phyloP scores from a whole-genome alignment of 2,329 filamentous ascomycete species.

The Colletotrichum sp. region DNA sequence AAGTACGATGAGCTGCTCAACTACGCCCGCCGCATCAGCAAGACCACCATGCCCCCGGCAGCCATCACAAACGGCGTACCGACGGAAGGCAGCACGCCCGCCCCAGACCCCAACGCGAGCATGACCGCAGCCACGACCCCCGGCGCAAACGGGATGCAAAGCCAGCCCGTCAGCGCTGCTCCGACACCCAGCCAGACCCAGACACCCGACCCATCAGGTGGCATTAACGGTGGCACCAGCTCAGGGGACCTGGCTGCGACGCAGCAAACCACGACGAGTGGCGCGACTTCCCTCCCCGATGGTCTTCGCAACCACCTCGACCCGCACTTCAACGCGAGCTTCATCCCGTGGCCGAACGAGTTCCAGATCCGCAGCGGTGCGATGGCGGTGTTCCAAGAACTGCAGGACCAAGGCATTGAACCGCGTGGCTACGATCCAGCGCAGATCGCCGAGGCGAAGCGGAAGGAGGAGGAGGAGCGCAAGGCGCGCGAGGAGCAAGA shows the following conservation, averaged over 20 bases:
- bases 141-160: constrained; percentile 16
- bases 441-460: constrained; percentile 56
- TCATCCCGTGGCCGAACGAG: constrained; percentile 79
- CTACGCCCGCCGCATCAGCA: constrained; percentile 81
- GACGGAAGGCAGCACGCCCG: constrained; percentile 10
- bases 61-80: constrained; percentile 47
- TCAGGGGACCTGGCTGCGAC: constrained; percentile 31
- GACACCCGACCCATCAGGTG: constrained; percentile 20
- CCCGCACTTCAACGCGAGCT: constrained; percentile 61
- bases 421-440: constrained; percentile 64
- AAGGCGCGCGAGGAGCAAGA: constrained; percentile 38
- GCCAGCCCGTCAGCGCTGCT: constrained; percentile 24
- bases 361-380: constrained; percentile 73
- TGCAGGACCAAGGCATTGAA: constrained; percentile 67
- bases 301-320: constrained; percentile 57
- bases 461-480: constrained; percentile 54
- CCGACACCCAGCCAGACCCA: constrained; percentile 27
- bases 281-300: constrained; percentile 50
- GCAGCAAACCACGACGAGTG: constrained; percentile 35
- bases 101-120: constrained; percentile 19
- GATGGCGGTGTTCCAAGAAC: constrained; percentile 66
- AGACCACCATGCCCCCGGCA: constrained; percentile 76
- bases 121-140: constrained; percentile 9
- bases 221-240: constrained; percentile 8
- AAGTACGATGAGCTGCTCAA: constrained; percentile 75